Base-by-base conservation (phyloP, 441 rosid species). In the Erodium trifolium region DNA sequence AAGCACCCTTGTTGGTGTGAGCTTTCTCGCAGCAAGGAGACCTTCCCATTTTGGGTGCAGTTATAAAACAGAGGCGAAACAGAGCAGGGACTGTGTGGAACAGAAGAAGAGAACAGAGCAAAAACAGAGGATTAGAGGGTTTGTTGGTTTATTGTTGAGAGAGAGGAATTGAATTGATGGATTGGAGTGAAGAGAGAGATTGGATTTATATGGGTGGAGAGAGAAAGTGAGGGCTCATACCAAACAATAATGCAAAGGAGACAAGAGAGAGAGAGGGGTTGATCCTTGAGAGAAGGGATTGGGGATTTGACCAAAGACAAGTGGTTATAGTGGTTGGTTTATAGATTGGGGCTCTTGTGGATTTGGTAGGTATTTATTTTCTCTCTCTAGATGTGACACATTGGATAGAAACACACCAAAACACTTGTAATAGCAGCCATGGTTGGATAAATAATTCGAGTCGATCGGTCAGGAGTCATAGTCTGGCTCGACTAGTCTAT, bases 1-100 rank as follows among this genome's bases (percentile, higher is more conserved):
- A 92, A 6, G 97, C 96, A 63, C 97, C 96, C 73, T 88, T 92
- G 73, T 92, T 88, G 70, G 93, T 90, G 70, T 90, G 98, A 7
- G 90, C 92, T 53, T 88, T 92, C 68, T 92, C 98, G 63, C 96
- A 90, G 75, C 96, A 92, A 45, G 96, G 96, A 43, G 92, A 84
- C 51, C 96, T 82, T 64, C 91, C 96, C 96, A 90, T 90, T 53
- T 6, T 53, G 2, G 17, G 13, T 3, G 19, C 16, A 4, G 0
- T 14, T 14, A 0, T 3, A 53, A 11, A 3, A 0, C 0, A 14
- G 16, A 51, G 14, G 14, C 4, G 1, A 53, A 53, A 53, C 14
- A 53, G 16, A 53, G 16, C 11, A 45, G 5, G 11, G 12, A 45
- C 2, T 7, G 13, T 45, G 11, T 7, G 51, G 8, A 45, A 45